Percentiles rank a stretch among this genome's conserved stretches.
Conservation (phyloP, 768 basidiomycete species). For the Agaricus subrufescens region DNA sequence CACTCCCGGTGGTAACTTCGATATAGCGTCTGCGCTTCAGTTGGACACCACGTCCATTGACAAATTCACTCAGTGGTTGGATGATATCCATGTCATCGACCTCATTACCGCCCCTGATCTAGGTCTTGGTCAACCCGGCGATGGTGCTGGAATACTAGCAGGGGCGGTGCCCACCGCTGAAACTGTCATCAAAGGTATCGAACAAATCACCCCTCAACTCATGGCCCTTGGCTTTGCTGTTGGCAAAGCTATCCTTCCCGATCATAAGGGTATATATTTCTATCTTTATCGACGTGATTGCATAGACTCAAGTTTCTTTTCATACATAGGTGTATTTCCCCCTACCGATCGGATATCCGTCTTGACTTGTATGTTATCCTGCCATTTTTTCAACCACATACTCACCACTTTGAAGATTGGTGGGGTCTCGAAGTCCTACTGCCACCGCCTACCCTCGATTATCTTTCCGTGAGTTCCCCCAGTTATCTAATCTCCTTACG, state of each 20-base stretch:
- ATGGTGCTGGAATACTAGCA: slow-evolving; percentile 60
- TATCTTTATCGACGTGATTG: not conserved
- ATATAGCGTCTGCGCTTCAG: slow-evolving; percentile 24
- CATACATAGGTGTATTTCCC: slow-evolving; percentile 49
- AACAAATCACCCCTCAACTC: slow-evolving; percentile 70
- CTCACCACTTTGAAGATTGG: slow-evolving; percentile 55
- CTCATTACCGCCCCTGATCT: slow-evolving; percentile 57
- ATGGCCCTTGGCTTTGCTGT: slow-evolving; percentile 78
- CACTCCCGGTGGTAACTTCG: slow-evolving; percentile 10
- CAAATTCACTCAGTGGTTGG: slow-evolving; percentile 44
- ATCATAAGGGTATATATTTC: slow-evolving; percentile 50
- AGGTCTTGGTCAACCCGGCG: slow-evolving; percentile 73
- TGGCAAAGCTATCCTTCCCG: slow-evolving; percentile 56
- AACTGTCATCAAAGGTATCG: slow-evolving; percentile 63
- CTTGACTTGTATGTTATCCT: slow-evolving; percentile 59
- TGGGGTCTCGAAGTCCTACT: slow-evolving; percentile 83
- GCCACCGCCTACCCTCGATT: slow-evolving; percentile 62
- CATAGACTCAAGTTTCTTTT: not conserved
- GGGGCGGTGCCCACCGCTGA: slow-evolving; percentile 75
- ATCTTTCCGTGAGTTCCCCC: slow-evolving; percentile 47
- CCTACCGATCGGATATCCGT: slow-evolving; percentile 76
- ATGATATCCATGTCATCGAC: slow-evolving; percentile 58
- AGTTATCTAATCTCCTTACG: not conserved
- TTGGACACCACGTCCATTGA: slow-evolving; percentile 46
- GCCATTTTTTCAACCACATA: not conserved